These are phyloP conservation scores for Beauveria caledonica DNA, from an alignment of 2,329 filamentous ascomycete species.

Conservation along the genomic window DNA sequence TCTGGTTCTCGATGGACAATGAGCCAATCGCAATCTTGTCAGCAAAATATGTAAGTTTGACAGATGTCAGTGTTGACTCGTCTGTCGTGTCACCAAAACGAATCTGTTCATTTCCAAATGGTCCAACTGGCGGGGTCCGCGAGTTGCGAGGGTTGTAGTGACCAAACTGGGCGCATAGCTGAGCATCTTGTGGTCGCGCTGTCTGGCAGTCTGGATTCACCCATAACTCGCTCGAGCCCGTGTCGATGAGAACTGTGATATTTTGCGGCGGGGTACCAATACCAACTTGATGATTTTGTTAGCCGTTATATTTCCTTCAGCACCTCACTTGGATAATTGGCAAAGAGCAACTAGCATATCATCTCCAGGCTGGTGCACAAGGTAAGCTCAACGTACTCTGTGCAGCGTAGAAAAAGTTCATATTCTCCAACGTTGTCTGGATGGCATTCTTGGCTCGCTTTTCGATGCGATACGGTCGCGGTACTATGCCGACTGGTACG, in stretches of 20 bases:
- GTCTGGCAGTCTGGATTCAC: slow-evolving; percentile 42
- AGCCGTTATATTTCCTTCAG: not conserved
- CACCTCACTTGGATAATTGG: not conserved
- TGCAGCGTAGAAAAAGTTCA: slow-evolving; percentile 31
- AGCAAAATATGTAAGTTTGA: slow-evolving; percentile 35
- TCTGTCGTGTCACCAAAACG: slow-evolving; percentile 32
- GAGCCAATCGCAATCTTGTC: slow-evolving; percentile 41
- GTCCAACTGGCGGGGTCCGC: slow-evolving; percentile 28
- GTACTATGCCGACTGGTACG: slow-evolving; percentile 26
- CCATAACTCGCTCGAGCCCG: slow-evolving; percentile 48
- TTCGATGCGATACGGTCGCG: slow-evolving; percentile 15
- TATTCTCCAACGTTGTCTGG: slow-evolving; percentile 26
- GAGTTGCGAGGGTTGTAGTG: slow-evolving; percentile 37
- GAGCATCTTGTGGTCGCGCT: slow-evolving; percentile 26
- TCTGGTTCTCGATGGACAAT: slow-evolving; percentile 34
- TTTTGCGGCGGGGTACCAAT: slow-evolving; percentile 35
- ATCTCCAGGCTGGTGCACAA: not conserved
- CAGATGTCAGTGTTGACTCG: slow-evolving; percentile 26
- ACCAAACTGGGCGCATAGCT: slow-evolving; percentile 33
- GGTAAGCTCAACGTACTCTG: slow-evolving; percentile 22
- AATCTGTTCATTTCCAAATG: slow-evolving; percentile 29
- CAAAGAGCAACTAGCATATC: not conserved
- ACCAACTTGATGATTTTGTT: slow-evolving; percentile 25
- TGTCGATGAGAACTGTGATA: slow-evolving; percentile 40
- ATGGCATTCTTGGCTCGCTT: slow-evolving; percentile 18